These are phyloP conservation scores for Teunomyces funiuensis DNA, from an alignment of 805 yeast species.

Conservation along the genomic window DNA sequence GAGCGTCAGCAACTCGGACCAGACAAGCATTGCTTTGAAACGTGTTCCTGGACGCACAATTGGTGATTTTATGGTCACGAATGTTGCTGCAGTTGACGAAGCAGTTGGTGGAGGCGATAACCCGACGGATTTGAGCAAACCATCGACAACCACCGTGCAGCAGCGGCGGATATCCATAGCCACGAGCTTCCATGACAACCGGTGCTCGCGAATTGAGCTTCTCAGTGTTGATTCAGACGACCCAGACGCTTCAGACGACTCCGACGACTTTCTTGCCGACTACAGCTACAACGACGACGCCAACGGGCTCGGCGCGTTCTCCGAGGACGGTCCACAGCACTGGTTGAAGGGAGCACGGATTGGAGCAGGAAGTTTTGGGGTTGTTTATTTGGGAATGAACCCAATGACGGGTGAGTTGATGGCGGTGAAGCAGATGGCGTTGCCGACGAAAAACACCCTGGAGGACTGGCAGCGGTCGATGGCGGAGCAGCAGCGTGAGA, in stretches of 20 bases:
- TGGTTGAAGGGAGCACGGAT: conserved; percentile 94
- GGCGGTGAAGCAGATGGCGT: conserved; percentile 94
- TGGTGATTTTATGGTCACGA: conserved; percentile 62
- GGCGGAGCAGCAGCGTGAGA: conserved; percentile 84
- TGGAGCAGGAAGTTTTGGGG: conserved; percentile 94
- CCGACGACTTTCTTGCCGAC: conserved; percentile 12
- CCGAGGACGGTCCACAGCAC: conserved; percentile 61
- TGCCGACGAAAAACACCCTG: conserved; percentile 47
- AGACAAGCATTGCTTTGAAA: not conserved
- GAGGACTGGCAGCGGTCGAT: conserved; percentile 43
- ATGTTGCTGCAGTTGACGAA: conserved; percentile 55
- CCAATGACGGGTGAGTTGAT: conserved; percentile 89
- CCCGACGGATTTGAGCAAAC: conserved; percentile 27
- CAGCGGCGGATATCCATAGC: conserved; percentile 26
- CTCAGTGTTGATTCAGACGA: conserved; percentile 42
- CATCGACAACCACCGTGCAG: conserved; percentile 14
- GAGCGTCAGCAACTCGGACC: conserved; percentile 7
- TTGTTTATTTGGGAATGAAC: conserved; percentile 89
- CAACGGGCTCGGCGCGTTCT: conserved; percentile 37
- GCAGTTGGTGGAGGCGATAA: conserved; percentile 30
- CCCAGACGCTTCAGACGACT: conserved; percentile 22
- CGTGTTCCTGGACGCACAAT: conserved; percentile 44
- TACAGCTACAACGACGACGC: conserved; percentile 42
- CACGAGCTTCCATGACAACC: conserved; percentile 27
- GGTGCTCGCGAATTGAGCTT: conserved; percentile 49